A percentile compares a stretch with the other conserved stretches of the same genome.
Conservation (phyloP, 164 flowering plant genomes). For the Chloranthus sessilifolius region DNA sequence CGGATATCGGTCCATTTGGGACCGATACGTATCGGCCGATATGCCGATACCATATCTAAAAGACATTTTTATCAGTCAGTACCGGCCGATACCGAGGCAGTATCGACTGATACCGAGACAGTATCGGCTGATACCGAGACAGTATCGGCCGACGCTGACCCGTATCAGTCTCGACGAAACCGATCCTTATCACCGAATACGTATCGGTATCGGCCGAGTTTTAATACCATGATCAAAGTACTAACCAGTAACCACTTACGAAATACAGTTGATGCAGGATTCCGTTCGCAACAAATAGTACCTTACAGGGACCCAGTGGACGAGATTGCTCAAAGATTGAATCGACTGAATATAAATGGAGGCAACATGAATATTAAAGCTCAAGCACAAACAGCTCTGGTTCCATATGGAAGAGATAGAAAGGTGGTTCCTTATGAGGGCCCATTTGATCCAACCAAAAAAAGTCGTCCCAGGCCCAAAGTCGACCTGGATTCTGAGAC, state of each 20-base stretch:
- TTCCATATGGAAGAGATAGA: slow-evolving; percentile 44
- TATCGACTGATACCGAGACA: too few relatives aligned
- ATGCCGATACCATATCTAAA: too few relatives aligned
- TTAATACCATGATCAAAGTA: too few relatives aligned
- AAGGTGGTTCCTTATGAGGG: slow-evolving; percentile 42
- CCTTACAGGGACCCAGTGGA: slow-evolving; percentile 28
- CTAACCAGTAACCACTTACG: neutral
- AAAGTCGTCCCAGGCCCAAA: slow-evolving; percentile 47
- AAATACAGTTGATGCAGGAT: slow-evolving; percentile 28
- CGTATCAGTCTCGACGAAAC: too few relatives aligned
- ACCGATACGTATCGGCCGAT: too few relatives aligned
- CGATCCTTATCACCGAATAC: too few relatives aligned
- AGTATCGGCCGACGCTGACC: too few relatives aligned
- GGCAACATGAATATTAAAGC: slow-evolving; percentile 9
- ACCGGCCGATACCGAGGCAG: too few relatives aligned
- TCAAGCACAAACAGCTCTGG: slow-evolving; percentile 38
- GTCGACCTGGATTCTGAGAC: slow-evolving; percentile 70
- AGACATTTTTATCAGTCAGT: too few relatives aligned
- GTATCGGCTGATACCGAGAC: too few relatives aligned
- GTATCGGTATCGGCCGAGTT: too few relatives aligned
- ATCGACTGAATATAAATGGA: slow-evolving; percentile 35
- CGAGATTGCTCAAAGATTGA: slow-evolving; percentile 29
- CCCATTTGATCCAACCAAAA: slow-evolving; percentile 33
- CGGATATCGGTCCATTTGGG: too few relatives aligned
- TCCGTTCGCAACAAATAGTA: slow-evolving; percentile 15